Conservation (phyloP, 495 filamentous ascomycete species). For the Pyrenula aspistea region DNA sequence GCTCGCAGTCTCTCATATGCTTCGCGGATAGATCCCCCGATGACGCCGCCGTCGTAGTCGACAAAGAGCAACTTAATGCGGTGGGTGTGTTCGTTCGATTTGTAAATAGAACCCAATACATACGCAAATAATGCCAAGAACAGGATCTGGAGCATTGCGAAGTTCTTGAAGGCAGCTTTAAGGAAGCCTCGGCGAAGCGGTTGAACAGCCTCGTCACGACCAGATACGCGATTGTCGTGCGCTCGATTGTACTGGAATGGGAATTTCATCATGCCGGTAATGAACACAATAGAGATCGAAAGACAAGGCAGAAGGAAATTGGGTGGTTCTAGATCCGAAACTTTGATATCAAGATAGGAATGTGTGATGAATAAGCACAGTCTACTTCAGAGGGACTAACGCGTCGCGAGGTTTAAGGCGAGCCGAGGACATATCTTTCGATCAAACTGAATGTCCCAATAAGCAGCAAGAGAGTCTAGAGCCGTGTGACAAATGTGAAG, state of each 20-base stretch:
- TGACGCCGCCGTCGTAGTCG: conserved; percentile 36
- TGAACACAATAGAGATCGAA: too few relatives aligned
- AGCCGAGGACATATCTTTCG: too few relatives aligned
- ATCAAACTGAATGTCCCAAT: too few relatives aligned
- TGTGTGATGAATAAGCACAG: too few relatives aligned
- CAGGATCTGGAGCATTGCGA: conserved; percentile 13
- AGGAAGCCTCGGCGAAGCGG: conserved; percentile 2
- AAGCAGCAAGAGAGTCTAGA: too few relatives aligned
- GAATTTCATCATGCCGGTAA: not conserved
- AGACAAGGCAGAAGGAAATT: too few relatives aligned
- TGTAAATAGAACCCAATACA: conserved; percentile 32
- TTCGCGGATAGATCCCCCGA: conserved; percentile 26
- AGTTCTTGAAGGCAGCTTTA: conserved; percentile 15
- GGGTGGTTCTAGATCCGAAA: too few relatives aligned
- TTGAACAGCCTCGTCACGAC: not conserved
- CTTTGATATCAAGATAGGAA: too few relatives aligned
- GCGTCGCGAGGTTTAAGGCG: too few relatives aligned
- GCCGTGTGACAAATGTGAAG: too few relatives aligned
- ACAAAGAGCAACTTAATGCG: conserved; percentile 33
- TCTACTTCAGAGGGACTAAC: too few relatives aligned
- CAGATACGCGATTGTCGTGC: not conserved
- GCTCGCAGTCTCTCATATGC: conserved; percentile 28
- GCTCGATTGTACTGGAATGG: not conserved
- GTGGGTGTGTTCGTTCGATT: conserved; percentile 23
- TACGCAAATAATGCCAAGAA: conserved; percentile 35